These are phyloP conservation scores for Myrica gale DNA, from an alignment of 306 rosid genomes.

Conservation along the genomic window DNA sequence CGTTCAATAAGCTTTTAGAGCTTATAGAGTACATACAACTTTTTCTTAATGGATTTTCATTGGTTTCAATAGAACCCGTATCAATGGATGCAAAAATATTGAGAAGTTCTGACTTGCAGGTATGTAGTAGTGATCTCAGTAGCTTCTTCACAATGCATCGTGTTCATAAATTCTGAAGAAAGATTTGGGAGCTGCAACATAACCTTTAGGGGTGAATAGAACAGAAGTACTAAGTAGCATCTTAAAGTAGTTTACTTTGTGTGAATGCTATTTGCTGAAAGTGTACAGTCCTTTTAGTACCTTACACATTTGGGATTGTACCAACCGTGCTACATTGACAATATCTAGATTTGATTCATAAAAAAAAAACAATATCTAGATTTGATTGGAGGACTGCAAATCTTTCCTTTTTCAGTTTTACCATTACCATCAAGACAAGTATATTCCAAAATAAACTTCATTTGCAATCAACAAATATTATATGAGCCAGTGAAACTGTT, in stretches of 20 bases:
- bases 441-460: neutral
- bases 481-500: neutral
- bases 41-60: neutral
- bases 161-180: neutral
- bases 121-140: neutral
- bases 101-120: neutral
- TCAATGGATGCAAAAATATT: neutral
- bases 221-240: neutral
- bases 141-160: neutral
- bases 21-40: neutral
- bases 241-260: neutral
- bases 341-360: neutral
- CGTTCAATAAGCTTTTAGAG: neutral
- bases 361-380: neutral
- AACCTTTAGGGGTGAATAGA: neutral
- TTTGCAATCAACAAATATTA: neutral
- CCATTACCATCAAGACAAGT: neutral
- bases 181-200: neutral
- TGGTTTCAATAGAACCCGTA: neutral
- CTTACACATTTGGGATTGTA: neutral
- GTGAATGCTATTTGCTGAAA: neutral
- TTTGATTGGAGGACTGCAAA: no score
- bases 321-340: neutral
- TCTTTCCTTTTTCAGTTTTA: neutral
- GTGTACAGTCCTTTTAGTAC: neutral